Conservation (phyloP, 345 rosid genomes). For the Gynandropsis gynandra region DNA sequence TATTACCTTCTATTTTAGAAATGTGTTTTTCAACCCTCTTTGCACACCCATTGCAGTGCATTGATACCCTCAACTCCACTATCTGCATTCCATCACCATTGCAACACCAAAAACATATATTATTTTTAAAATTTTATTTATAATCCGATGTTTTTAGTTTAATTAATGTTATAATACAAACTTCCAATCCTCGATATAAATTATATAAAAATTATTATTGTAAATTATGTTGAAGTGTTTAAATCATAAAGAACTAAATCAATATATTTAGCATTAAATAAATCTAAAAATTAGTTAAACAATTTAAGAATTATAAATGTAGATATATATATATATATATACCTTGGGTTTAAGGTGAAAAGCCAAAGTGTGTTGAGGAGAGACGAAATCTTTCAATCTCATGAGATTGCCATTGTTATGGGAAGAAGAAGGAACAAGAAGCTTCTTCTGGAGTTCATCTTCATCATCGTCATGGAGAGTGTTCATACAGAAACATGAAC, state of each 20-base stretch:
- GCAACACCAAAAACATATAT: not conserved
- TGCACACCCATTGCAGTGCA: constrained; percentile 68
- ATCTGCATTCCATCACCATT: constrained; percentile 26
- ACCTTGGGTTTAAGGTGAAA: constrained; percentile 91
- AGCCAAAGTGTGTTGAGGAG: constrained; percentile 60
- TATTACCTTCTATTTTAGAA: constrained; percentile 53
- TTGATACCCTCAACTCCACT: constrained; percentile 58
- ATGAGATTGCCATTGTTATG: constrained; percentile 32
- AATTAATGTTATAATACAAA: too few species aligned
- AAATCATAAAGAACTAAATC: too few species aligned
- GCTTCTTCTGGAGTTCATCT: constrained; percentile 37
- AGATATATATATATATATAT: not conserved
- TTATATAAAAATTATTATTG: too few species aligned
- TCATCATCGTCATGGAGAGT: constrained; percentile 31
- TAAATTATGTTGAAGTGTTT: too few species aligned
- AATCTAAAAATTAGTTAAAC: too few species aligned
- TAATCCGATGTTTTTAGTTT: too few species aligned
- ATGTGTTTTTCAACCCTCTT: constrained; percentile 64
- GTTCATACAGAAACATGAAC: constrained; percentile 59
- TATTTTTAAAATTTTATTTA: not conserved
- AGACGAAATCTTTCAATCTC: constrained; percentile 61
- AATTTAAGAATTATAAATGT: not conserved
- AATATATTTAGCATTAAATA: too few species aligned
- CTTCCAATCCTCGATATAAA: too few species aligned
- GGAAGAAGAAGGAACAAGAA: constrained; percentile 33